These are phyloP conservation scores for Salicornia ramosissima DNA, from an alignment of 148 eudicot species.

Conservation along the genomic window DNA sequence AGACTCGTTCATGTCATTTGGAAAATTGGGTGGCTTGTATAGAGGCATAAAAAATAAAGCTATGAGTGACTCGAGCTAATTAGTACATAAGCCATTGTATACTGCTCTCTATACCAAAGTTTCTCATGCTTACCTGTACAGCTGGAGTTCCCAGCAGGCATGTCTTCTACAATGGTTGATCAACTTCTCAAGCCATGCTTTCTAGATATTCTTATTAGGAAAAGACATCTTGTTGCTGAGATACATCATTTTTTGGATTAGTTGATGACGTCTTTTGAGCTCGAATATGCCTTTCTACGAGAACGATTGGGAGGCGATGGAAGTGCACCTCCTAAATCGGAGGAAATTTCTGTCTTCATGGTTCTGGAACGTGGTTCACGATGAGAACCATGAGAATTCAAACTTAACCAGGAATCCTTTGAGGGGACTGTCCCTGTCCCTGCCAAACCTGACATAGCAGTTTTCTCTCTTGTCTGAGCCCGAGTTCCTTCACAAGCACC, in stretches of 20 bases:
- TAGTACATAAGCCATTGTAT: constrained; percentile 1
- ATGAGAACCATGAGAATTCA: constrained; percentile 37
- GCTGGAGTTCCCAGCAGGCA: constrained; percentile 9
- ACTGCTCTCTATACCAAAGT: neutral
- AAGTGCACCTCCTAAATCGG: constrained; percentile 11
- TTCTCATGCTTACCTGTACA: constrained; percentile 24
- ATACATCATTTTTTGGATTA: constrained; percentile 5
- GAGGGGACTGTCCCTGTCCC: constrained; percentile 25
- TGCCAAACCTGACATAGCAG: constrained; percentile 12
- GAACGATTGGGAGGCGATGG: constrained; percentile 27
- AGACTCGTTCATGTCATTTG: neutral
- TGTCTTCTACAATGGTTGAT: constrained; percentile 7
- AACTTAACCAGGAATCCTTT: constrained; percentile 40
- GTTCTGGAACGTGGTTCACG: constrained; percentile 12
- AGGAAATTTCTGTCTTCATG: constrained; percentile 14
- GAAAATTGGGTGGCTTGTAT: neutral
- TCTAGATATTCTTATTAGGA: constrained; percentile 29
- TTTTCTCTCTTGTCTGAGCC: constrained; percentile 18
- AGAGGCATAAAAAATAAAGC: neutral
- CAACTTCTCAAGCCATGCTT: constrained; percentile 23
- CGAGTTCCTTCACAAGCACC: constrained; percentile 17
- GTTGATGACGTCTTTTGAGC: constrained; percentile 16
- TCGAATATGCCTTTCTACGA: constrained; percentile 16
- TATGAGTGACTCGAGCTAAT: neutral
- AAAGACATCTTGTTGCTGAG: constrained; percentile 18